Evolutionary conservation across 2,329 filamentous ascomycete genomes (phyloP), one percentile per base, ranked within the genome.

Genomic region (Zarea fungicola): DNA sequence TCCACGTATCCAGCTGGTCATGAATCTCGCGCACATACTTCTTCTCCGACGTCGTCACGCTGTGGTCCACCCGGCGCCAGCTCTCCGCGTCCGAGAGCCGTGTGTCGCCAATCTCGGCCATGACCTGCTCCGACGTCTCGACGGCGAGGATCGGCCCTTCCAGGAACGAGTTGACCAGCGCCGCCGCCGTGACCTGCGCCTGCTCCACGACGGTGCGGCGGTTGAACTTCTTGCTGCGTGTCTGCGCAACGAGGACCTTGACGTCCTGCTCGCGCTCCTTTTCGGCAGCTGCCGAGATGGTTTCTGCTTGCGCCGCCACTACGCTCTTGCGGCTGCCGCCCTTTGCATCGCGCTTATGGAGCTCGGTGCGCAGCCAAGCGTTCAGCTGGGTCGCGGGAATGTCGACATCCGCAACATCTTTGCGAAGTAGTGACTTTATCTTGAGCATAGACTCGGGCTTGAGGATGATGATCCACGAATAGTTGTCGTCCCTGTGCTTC

Each of bases 201-300:
- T 91, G 86, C 63, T 95, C 89, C 41, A 96, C 84, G 42, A 97
- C 89, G 23, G 84, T 84, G 61, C 84, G 83, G 46, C 92, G 83
- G 67, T 96, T 96, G 54, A 86, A 87, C 71, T 96, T 97, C 68
- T 96, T 96, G 65, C 84, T 89, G 58, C 85, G 83, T 42, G 89
- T 91, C 50, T 88, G 85, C 1, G 87, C 82, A 6, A 90, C 78
- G 4, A 96, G 76, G n/a, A 97, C 85, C 52, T 87, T 84, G 39
- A 97, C 90, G 49, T 92, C 86, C 56, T 86, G 84, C 51, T 82
- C 77, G 48, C 75, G 69, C 22, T 65, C 62, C 37, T 58, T 59
- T n/a, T 68, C 58, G 55, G 42, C 55, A 45, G 29, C 43, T 56
- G 11, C 54, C 56, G 44, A 71, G 66, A 62, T 46, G 62, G 2